phyloP scores from a whole-genome alignment of 805 yeast species.

The Lipomyces orientalis region DNA sequence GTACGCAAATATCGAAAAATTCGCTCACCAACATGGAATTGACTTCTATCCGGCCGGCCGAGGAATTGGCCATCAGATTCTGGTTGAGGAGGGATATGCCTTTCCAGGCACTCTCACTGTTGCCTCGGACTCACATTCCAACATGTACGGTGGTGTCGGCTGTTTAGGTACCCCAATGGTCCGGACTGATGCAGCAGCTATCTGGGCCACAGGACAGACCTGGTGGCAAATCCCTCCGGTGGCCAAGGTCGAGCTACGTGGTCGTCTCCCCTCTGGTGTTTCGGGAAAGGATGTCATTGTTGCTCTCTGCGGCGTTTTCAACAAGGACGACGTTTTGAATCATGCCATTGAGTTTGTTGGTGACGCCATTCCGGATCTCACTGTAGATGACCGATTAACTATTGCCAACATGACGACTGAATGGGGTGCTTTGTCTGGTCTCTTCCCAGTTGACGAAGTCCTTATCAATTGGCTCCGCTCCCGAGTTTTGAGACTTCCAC shows the following conservation, averaged over 20 bases:
- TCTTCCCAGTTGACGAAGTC: slow-evolving; percentile 92
- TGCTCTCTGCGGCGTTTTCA: slow-evolving; percentile 89
- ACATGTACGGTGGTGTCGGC: slow-evolving; percentile 97
- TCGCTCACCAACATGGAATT: slow-evolving; percentile 87
- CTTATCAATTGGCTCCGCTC: slow-evolving; percentile 78
- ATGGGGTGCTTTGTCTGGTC: slow-evolving; percentile 97
- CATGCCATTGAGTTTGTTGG: slow-evolving; percentile 92
- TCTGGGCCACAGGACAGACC: slow-evolving; percentile 99
- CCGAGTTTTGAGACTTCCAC: slow-evolving; percentile 62
- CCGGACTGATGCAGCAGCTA: slow-evolving; percentile 97
- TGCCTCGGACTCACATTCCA: slow-evolving; percentile 97
- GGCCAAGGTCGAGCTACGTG: slow-evolving; percentile 86
- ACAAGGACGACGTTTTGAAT: slow-evolving; percentile 89
- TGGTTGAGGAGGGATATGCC: slow-evolving; percentile 99
- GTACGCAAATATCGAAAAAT: slow-evolving; percentile 84
- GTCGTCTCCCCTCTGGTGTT: slow-evolving; percentile 81
- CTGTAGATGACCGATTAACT: slow-evolving; percentile 85
- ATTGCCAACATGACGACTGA: slow-evolving; percentile 98
- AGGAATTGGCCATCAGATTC: slow-evolving; percentile 98
- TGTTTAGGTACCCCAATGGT: slow-evolving; percentile 96
- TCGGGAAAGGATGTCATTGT: slow-evolving; percentile 98
- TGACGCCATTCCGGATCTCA: slow-evolving; percentile 68
- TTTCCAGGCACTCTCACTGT: slow-evolving; percentile 92
- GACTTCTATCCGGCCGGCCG: slow-evolving; percentile 99
- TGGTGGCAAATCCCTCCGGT: slow-evolving; percentile 99